Percentiles rank a stretch among this genome's conserved stretches.
phyloP scores from a whole-genome alignment of 1,284 basidiomycete species.

The Ganoderma boninense region DNA sequence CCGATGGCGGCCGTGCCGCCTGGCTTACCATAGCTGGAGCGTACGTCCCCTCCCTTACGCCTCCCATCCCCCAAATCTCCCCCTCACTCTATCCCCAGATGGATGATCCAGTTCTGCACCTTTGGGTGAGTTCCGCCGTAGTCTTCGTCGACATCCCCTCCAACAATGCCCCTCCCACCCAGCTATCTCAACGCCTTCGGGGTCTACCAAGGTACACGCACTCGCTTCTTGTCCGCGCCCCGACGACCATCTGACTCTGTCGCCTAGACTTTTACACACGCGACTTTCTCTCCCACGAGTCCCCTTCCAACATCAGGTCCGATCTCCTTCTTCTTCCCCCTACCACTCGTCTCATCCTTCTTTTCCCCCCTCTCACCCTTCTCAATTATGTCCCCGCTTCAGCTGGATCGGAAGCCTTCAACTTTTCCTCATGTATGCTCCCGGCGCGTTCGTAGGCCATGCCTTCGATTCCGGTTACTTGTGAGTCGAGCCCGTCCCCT shows the following conservation, averaged over 20 bases:
- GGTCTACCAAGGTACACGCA: slow-evolving; percentile 32
- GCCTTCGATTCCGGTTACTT: slow-evolving; percentile 47
- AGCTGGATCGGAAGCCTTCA: slow-evolving; percentile 48
- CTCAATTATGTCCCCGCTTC: slow-evolving; percentile 42
- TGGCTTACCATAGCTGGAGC: slow-evolving; percentile 33
- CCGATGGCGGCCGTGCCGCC: slow-evolving; percentile 25
- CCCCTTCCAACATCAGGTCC: slow-evolving; percentile 57
- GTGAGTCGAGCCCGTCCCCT: slow-evolving; percentile 37
- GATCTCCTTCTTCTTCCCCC: slow-evolving; percentile 3
- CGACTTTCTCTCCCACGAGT: slow-evolving; percentile 49
- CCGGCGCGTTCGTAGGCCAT: slow-evolving; percentile 42
- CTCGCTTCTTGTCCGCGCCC: neutral
- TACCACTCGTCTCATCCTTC: slow-evolving; percentile 15
- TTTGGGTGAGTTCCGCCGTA: slow-evolving; percentile 25
- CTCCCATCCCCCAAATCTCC: neutral
- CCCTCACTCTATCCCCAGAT: slow-evolving; percentile 10
- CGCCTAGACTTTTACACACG: slow-evolving; percentile 55
- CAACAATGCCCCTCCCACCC: neutral
- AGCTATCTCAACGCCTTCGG: slow-evolving; percentile 35
- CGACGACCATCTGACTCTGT: slow-evolving; percentile 8
- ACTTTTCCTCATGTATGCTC: slow-evolving; percentile 44
- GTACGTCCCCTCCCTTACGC: slow-evolving; percentile 17
- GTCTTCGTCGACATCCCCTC: neutral
- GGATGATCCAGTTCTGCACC: slow-evolving; percentile 34
- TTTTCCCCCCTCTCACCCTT: slow-evolving; percentile 27